Evolutionary conservation across 306 rosid species (phyloP).

Genomic region (Medicago lupulina): DNA sequence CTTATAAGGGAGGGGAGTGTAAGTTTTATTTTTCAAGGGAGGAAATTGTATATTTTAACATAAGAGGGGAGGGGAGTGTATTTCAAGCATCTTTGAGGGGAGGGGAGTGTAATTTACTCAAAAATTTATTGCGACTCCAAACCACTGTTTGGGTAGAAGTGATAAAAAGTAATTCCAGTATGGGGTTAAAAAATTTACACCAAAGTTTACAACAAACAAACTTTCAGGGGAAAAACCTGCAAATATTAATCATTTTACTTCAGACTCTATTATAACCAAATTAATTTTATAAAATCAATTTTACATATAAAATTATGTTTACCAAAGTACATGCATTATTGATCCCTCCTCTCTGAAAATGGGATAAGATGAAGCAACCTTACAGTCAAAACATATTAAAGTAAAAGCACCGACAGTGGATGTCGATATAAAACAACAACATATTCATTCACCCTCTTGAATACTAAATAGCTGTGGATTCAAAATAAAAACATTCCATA

Average conservation of each 20-base stretch:
- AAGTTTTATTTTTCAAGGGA: too few species aligned
- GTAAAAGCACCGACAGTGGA: constrained; percentile 1
- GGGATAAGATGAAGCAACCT: constrained; percentile 14
- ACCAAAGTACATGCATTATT: background rate
- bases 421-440: constrained; percentile 20
- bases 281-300: background rate
- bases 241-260: background rate
- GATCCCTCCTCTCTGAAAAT: background rate
- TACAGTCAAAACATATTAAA: constrained; percentile 6
- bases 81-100: too few species aligned
- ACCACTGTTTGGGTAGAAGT: background rate
- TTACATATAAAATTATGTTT: background rate
- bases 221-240: background rate
- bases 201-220: too few species aligned
- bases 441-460: constrained; percentile 15
- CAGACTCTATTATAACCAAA: background rate
- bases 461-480: background rate
- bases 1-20: too few species aligned
- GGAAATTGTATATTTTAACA: too few species aligned
- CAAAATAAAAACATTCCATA: background rate
- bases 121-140: background rate
- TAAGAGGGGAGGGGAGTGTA: too few species aligned
- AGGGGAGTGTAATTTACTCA: too few species aligned
- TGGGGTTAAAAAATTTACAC: background rate
- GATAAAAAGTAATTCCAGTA: background rate